phyloP scores from a whole-genome alignment of 352 stramenopile genomes.

The Saprolegnia diclina region DNA sequence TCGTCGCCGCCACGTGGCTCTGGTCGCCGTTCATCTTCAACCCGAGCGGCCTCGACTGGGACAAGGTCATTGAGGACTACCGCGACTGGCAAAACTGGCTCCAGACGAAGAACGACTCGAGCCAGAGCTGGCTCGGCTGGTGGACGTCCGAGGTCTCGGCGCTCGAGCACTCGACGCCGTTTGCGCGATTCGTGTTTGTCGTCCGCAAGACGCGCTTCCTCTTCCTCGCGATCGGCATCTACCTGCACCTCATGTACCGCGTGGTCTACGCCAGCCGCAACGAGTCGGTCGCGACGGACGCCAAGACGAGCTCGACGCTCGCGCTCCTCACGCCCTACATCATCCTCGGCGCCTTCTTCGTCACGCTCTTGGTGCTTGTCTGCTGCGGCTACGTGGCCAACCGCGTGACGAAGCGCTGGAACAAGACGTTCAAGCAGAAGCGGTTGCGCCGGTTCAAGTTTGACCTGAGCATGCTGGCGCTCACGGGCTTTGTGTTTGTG shows the following conservation, averaged over 20 bases:
- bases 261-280: conserved; percentile 29
- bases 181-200: conserved; percentile 57
- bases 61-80: conserved; percentile 94
- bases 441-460: conserved; percentile 87
- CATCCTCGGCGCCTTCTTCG: conserved; percentile 30
- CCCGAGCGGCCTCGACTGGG: conserved; percentile 96
- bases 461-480: conserved; percentile 56
- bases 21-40: conserved; percentile 91
- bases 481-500: conserved; percentile 41
- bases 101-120: conserved; percentile 75
- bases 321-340: conserved; percentile 23
- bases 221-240: conserved; percentile 60
- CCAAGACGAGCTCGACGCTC: conserved; percentile 10
- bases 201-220: conserved; percentile 80
- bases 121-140: conserved; percentile 84
- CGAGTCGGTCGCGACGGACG: conserved; percentile 27
- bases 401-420: conserved; percentile 74
- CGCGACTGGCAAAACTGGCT: conserved; percentile 94
- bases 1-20: conserved; percentile 57
- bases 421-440: conserved; percentile 85
- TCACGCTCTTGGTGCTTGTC: conserved; percentile 34
- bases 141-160: conserved; percentile 80
- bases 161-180: conserved; percentile 67
- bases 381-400: conserved; percentile 78
- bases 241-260: conserved; percentile 62